Evolutionary conservation across 1,284 basidiomycete species (phyloP), one percentile per base, ranked within the genome.

Genomic region (Coniferiporia sulphurascens): DNA sequence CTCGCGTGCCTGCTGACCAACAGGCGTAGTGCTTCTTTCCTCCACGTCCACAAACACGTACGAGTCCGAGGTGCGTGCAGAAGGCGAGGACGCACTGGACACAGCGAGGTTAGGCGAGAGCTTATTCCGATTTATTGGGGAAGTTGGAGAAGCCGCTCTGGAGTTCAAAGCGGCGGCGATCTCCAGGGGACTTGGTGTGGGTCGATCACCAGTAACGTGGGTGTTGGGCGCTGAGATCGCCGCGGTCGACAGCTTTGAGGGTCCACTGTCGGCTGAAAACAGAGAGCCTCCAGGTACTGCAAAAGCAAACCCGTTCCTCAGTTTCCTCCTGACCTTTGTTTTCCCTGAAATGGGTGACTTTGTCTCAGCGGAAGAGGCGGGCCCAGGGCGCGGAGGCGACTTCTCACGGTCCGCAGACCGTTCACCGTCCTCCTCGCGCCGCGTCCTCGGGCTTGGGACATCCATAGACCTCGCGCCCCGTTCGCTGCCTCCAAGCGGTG

Each of bases 291-390:
- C n/a, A 32, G 34, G 17, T 49, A 36, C n/a, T 52, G 51, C 21
- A 21, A 43, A 34, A n/a, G 4, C 4, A 17, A 38, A 85, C 60
- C 93, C 90, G 73, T 93, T 92, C 63, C 94, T 92, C 32, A 76
- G 76, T 70, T 89, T 89, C 60, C 82, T 76, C 32, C 88, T 87
- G 1, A 86, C 79, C 62, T 86, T 48, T 8, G 38, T 22, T 41
- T 12, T 41, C 17, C 21, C 43, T n/a, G 36, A 32, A 13, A 17
- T 41, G 32, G n/a, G 8, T 4, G 36, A 13, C 15, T 34, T 38
- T 32, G 32, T 1, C 12, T n/a, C 34, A 3, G 56, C 13, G 13
- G 55, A 12, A 13, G 55, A 48, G 15, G 35, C n/a, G 6, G 44
- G 17, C 1, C 32, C 46, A 10, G 55, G 49, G 35, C 17, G 13